Base-by-base conservation (phyloP, 768 basidiomycete genomes). In the Mycena maculata region DNA sequence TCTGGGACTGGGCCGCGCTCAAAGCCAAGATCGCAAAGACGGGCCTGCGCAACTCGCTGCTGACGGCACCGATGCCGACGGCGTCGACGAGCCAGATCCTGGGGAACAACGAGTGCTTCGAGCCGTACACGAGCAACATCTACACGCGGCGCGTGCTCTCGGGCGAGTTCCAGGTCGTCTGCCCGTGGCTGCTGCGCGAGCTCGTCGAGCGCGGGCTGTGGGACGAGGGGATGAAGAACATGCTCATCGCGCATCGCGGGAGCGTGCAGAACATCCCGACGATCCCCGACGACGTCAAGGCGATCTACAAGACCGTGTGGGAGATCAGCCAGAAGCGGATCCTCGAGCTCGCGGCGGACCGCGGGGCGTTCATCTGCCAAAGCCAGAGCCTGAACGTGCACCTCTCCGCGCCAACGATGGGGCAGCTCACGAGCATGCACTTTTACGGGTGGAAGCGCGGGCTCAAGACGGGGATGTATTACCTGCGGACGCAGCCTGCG, bases 281-380 rank as follows among this genome's bases (percentile, higher is more conserved):
- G 56, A 90, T 93, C 69, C 92, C 92, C 13, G 86, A 85, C 55
- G 87, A 93, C 68, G 80, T 92, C 76, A 93, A 92, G 81, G 87
- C 89, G 4, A 92, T 94, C 83, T 94, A 94, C 86, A 93, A 93
- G 83, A 94, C 92, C 18, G 92, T 93, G 41, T 94, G 92, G 92
- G 92, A 94, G 82, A 91, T 94, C 76, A 88, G 86, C 59, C 92
- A 94, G 80, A 92, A 92, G 87, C 89, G 88, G 72, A 84, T 94
- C 73, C 87, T 94, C 68, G 92, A 94, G 79, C 80, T 94, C 70
- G 88, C 92, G 28, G 92, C 92, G 23, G 92, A 94, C 78, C 92
- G 92, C 62, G 92, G 92, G 55, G 92, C 92, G 2, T 94, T 89
- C 81, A 92, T 93, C 80, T 92, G 92, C 78, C 93, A 94, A 79